Evolutionary conservation across 2,329 filamentous ascomycete genomes (phyloP), one percentile per base, ranked within the genome.

Genomic region (Pseudogymnoascus sp.): DNA sequence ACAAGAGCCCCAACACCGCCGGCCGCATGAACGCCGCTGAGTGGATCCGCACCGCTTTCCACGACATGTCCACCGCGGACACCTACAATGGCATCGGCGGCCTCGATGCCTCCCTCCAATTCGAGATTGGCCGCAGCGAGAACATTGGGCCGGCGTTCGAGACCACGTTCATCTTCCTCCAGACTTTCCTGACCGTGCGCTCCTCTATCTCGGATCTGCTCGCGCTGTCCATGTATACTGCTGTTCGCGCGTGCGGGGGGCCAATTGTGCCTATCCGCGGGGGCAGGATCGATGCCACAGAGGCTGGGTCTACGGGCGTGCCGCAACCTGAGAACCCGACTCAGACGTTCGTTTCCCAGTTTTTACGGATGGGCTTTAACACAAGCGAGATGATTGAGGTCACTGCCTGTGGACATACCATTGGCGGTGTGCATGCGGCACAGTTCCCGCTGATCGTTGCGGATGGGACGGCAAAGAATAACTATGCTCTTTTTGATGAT

Each of bases 21-120:
- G 84, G 83, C 50, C 79, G 83, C 57, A 76, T 81, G 37, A 83
- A 81, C 47, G 81, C 84, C 5, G 83, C 83, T 5, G 83, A 85
- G 71, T 86, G 83, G 83, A 71, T 86, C 41, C 78, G 83, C 33
- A 78, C 81, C 2, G 83, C 78, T 24, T 86, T 86, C 64, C 84
- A 86, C 71, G 84, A 86, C 69, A 83, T 85, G 78, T 75, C 81
- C 4, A 83, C 82, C 2, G 78, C 76, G 31, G 83, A 81, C 66
- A 69, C 73, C 10, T 78, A 72, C 64, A 75, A 73, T 31, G 74
- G 75, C 37, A 72, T 71, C 4, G 84, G 84, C 36, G 84, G 84
- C 0, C 64, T 86, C 37, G 84, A 87, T 66, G 83, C 74, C 11
- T 86, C 83, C 4, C 73, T 87, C 31, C 80, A 83, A 64, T 87